Evolutionary conservation across 495 filamentous ascomycete genomes (phyloP), one percentile per base, ranked within the genome.

Genomic region (Penicillium steckii): DNA sequence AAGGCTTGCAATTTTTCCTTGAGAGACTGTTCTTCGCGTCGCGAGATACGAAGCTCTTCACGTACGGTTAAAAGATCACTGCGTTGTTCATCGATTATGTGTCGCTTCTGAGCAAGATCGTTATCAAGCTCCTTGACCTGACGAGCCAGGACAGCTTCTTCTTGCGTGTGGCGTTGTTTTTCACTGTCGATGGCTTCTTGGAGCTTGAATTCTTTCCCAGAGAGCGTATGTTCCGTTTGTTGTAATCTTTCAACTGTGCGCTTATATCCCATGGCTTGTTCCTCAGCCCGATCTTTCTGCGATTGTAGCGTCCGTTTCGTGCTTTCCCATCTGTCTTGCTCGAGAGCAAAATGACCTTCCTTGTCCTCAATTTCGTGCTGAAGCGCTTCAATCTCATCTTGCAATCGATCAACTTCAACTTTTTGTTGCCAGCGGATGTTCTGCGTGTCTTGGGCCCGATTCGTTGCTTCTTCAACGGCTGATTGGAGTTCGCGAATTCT

Each of bases 341-440:
- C 84, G 51, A 85, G 78, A 25, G 85, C 82, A 68, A 86, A 83
- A 19, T 85, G 75, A 25, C 82, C 83, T 59, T 90, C 85, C 48
- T 87, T 85, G 55, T 90, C 86, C 55, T 86, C 81, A n/a, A 90
- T 76, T 48, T 90, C 84, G 27, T 82, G 82, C 32, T 85, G 80
- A 8, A 91, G 77, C 50, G 83, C 74, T 24, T 88, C 83, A 25
- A 90, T 80, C 46, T 90, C 80, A 47, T 86, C 82, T 49, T 82
- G 79, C 4, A 90, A 68, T 18, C 75, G 76, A 15, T 85, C 81
- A 32, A 86, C 73, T 55, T 88, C 85, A 8, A 76, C 74, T 41
- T 83, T 80, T 60, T 85, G 85, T 61, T 90, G 80, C 48, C 66
- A 55, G 40, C 72, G 72, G 29, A 86, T 65, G 23, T 79, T 76